Conservation (phyloP, 2,329 filamentous ascomycete genomes). For the Talaromyces sp. region DNA sequence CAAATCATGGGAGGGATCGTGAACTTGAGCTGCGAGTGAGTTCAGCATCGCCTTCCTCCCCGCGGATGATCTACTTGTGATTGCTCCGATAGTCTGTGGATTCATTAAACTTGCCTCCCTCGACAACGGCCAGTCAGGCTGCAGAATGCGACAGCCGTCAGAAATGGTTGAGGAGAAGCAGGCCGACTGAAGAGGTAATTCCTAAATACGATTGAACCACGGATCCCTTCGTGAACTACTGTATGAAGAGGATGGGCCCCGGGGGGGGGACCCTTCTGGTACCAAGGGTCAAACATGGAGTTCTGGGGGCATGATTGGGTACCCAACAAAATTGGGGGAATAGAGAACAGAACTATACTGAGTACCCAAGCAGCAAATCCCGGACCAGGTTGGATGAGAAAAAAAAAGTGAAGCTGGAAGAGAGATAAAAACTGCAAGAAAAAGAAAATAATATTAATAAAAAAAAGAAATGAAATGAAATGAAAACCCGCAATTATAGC, state of each 20-base stretch:
- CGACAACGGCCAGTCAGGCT: slow-evolving; percentile 14
- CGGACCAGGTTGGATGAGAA: background rate
- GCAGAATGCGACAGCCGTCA: slow-evolving; percentile 15
- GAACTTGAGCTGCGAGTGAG: slow-evolving; percentile 1
- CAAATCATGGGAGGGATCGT: slow-evolving; percentile 20
- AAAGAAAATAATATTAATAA: background rate
- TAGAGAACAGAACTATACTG: background rate
- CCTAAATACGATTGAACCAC: slow-evolving; percentile 1
- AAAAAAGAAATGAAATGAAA: background rate
- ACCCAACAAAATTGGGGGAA: background rate
- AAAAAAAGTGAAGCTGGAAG: background rate
- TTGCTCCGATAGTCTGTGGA: slow-evolving; percentile 10
- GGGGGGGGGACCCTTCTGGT: background rate
- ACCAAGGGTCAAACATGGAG: background rate
- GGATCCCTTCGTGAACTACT: background rate
- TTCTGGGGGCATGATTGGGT: slow-evolving; percentile 5
- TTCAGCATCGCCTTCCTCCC: slow-evolving; percentile 13
- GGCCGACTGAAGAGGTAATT: slow-evolving; percentile 1
- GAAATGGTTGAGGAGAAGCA: background rate
- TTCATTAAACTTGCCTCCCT: background rate
- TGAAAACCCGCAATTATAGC: background rate
- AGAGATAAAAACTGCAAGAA: background rate
- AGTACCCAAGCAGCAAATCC: background rate
- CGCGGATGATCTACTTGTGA: slow-evolving; percentile 22
- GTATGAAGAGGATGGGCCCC: too few relatives aligned